Evolutionary conservation across 768 basidiomycete genomes (phyloP).

Genomic region (Podaxis sp.): DNA sequence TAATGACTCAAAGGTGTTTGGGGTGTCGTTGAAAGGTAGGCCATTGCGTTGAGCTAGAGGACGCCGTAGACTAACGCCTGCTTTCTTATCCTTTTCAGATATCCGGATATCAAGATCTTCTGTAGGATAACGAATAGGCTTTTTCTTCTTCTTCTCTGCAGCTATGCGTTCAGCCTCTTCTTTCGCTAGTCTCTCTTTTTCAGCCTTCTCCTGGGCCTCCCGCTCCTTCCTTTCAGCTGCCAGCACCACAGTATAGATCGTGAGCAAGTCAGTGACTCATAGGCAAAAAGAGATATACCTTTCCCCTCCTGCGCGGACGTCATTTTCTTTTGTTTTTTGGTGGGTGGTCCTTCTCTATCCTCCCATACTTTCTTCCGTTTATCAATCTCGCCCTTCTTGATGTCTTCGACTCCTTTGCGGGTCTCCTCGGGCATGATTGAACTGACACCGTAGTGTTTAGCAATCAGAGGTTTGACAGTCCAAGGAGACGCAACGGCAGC

Average conservation of each 20-base stretch:
- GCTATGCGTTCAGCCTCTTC: conserved; percentile 70
- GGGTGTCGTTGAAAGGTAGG: conserved; percentile 65
- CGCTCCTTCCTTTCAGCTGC: conserved; percentile 61
- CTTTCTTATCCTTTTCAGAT: conserved; percentile 78
- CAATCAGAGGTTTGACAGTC: conserved; percentile 87
- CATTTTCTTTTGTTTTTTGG: conserved; percentile 79
- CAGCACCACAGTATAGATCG: conserved; percentile 20
- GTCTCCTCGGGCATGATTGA: conserved; percentile 84
- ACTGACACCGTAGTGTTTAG: conserved; percentile 79
- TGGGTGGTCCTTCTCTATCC: conserved; percentile 78
- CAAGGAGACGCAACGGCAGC: conserved; percentile 92
- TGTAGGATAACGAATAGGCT: conserved; percentile 86
- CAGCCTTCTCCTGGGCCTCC: conserved; percentile 66
- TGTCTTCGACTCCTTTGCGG: conserved; percentile 68
- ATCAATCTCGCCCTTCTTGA: conserved; percentile 86
- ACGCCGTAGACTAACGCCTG: conserved; percentile 63
- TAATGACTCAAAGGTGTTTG: conserved; percentile 74
- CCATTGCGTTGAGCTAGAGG: conserved; percentile 58
- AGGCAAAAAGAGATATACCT: conserved; percentile 36
- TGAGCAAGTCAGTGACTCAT: conserved; percentile 8
- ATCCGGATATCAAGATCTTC: conserved; percentile 85
- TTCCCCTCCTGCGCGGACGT: conserved; percentile 71
- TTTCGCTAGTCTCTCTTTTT: conserved; percentile 58
- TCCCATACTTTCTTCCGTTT: conserved; percentile 91
- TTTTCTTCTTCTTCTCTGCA: conserved; percentile 83